Evolutionary conservation across 805 yeast species (phyloP).

Genomic region (Hemisphaericaspora nanyangensis): DNA sequence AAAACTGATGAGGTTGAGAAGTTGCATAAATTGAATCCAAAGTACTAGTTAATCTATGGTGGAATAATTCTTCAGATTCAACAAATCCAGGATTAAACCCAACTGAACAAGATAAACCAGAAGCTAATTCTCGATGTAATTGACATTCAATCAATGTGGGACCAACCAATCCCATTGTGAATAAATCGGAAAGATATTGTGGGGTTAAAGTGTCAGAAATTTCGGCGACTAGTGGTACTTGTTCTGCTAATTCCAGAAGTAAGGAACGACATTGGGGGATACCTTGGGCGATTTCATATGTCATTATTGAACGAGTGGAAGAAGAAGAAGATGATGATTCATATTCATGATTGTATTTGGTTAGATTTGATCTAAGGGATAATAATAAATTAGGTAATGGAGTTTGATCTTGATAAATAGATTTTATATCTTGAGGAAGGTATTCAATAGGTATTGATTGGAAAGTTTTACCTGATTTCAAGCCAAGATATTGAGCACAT

Average conservation of each 20-base stretch:
- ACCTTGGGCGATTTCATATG: slow-evolving; percentile 35
- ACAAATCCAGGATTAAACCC: slow-evolving; percentile 37
- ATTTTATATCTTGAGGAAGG: slow-evolving; percentile 1
- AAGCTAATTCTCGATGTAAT: slow-evolving; percentile 47
- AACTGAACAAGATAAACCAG: slow-evolving; percentile 48
- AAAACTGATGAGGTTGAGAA: slow-evolving; percentile 42
- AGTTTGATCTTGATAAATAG: slow-evolving; percentile 5
- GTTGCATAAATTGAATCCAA: slow-evolving; percentile 46
- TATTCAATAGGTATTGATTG: background rate
- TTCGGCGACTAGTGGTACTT: slow-evolving; percentile 44
- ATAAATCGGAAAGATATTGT: slow-evolving; percentile 47
- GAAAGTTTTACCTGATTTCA: slow-evolving; percentile 13
- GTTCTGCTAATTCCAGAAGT: slow-evolving; percentile 36
- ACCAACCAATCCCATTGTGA: slow-evolving; percentile 41
- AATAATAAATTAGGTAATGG: slow-evolving; percentile 17
- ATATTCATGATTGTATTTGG: slow-evolving; percentile 19
- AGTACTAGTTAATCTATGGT: slow-evolving; percentile 32
- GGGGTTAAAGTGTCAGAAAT: slow-evolving; percentile 48
- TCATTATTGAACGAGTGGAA: slow-evolving; percentile 12
- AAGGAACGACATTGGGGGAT: slow-evolving; percentile 38
- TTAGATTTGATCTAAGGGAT: slow-evolving; percentile 36
- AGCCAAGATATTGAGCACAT: slow-evolving; percentile 41
- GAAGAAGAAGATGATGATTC: slow-evolving; percentile 2
- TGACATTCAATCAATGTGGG: slow-evolving; percentile 46
- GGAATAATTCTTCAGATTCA: slow-evolving; percentile 19